Evolutionary conservation across 1,284 basidiomycete genomes (phyloP).

Genomic region (Ustilago nuda): DNA sequence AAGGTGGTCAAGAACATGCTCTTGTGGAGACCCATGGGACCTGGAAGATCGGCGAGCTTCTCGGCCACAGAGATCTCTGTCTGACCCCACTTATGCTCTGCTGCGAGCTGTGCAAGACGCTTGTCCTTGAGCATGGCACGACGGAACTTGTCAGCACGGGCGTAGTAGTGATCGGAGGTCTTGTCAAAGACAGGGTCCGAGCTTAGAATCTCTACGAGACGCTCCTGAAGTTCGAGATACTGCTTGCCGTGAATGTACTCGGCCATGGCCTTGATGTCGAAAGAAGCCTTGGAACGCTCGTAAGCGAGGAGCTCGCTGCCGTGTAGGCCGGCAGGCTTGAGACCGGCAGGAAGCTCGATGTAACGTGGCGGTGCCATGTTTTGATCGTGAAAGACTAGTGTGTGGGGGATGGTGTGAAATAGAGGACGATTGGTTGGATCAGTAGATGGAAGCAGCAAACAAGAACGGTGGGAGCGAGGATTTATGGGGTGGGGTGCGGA

Average conservation of each 20-base stretch:
- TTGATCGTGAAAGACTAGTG: not conserved
- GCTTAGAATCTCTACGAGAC: conserved; percentile 73
- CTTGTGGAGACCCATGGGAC: conserved; percentile 61
- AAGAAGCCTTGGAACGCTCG: conserved; percentile 62
- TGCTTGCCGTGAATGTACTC: conserved; percentile 62
- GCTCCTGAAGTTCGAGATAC: conserved; percentile 70
- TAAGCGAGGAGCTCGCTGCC: conserved; percentile 59
- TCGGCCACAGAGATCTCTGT: conserved; percentile 51
- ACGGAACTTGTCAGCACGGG: conserved; percentile 67
- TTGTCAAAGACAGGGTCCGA: conserved; percentile 78
- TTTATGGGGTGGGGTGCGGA: not conserved
- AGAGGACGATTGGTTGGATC: not conserved
- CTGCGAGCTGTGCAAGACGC: conserved; percentile 66
- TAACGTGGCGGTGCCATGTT: conserved; percentile 48
- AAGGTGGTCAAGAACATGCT: conserved; percentile 66
- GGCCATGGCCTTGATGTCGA: conserved; percentile 59
- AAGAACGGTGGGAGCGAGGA: not conserved
- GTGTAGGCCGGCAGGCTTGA: conserved; percentile 61
- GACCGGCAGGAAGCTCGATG: conserved; percentile 52
- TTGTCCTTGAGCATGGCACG: conserved; percentile 68
- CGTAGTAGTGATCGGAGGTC: conserved; percentile 72
- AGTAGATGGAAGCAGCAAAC: not conserved
- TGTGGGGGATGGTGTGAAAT: not conserved
- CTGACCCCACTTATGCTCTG: conserved; percentile 70
- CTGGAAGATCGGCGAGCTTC: conserved; percentile 60